Evolutionary conservation across 768 basidiomycete genomes (phyloP), one percentile per base, ranked within the genome.

Genomic region (Daedaleopsis nitida): DNA sequence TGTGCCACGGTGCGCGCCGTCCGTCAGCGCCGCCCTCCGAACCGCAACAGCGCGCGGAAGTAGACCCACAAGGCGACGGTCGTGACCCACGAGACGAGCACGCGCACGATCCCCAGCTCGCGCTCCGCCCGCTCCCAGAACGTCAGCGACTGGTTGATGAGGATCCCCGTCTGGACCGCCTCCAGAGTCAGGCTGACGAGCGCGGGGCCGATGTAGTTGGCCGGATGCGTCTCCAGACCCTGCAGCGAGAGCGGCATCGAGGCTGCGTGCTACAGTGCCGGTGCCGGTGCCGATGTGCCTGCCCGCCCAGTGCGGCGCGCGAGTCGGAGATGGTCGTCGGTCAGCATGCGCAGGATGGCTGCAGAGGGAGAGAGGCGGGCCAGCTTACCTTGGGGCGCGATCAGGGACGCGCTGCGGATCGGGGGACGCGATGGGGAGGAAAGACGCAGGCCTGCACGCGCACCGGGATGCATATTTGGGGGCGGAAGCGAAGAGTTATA

Each of bases 51-150:
- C 7, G 13, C 17, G 17, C 3, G 11, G 65, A 7, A n/a, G n/a
- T 3, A 16, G 14, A 55, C 71, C 51, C 38, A 71, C 71, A 67
- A 48, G 0, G 71, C 66, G 9, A 60, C 60, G 49, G 60, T 50
- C 8, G 70, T 68, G 16, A 70, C 62, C 38, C 69, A 69, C 16
- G 65, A 60, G 17, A 70, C 69, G 34, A 72, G 45, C 10, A 57
- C 3, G 32, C 63, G 66, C 43, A 71, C 66, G 14, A 57, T 23
- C 16, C 11, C 9, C 1, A 38, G 55, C 47, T 72, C 70, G 11
- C 51, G 52, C 12, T 65, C 60, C 23, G 65, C 57, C 9, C 68
- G 62, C 24, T 55, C 52, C 54, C 69, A 62, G 52, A 72, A 72
- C 14, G 69, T 67, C 38, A 62, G 42, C 5, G 67, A 64, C 50